phyloP scores from a whole-genome alignment of 345 rosid species.

The Adansonia digitata region DNA sequence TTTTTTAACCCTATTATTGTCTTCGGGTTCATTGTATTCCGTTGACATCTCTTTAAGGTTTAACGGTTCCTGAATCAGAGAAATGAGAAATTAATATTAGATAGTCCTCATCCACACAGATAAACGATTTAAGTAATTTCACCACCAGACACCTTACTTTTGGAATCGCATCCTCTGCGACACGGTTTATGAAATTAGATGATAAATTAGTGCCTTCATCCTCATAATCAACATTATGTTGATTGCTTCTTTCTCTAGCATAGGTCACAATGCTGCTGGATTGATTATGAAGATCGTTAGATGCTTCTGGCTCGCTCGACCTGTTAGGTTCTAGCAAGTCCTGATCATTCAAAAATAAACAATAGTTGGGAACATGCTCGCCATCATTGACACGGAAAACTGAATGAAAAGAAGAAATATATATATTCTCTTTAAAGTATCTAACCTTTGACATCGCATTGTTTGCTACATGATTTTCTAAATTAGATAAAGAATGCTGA shows the following conservation, averaged over 20 bases:
- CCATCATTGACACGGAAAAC: background rate
- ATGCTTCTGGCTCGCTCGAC: slow-evolving; percentile 1
- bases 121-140: background rate
- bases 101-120: background rate
- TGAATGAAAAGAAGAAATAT: background rate
- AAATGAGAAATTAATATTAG: background rate
- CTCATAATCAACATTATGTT: background rate
- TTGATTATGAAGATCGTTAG: background rate
- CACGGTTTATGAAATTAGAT: background rate
- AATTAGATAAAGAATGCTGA: background rate
- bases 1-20: background rate
- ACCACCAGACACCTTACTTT: background rate
- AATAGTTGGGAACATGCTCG: background rate
- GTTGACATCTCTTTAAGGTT: background rate
- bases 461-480: background rate
- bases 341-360: background rate
- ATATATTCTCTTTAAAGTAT: background rate
- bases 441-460: slow-evolving; percentile 2
- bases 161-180: background rate
- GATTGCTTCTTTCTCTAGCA: background rate
- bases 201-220: background rate
- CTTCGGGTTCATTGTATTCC: background rate
- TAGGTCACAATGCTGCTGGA: background rate
- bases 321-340: background rate
- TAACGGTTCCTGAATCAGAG: slow-evolving; percentile 3